Conservation (phyloP, 202 grass and related monocot species). For the Eragrostis tef region DNA sequence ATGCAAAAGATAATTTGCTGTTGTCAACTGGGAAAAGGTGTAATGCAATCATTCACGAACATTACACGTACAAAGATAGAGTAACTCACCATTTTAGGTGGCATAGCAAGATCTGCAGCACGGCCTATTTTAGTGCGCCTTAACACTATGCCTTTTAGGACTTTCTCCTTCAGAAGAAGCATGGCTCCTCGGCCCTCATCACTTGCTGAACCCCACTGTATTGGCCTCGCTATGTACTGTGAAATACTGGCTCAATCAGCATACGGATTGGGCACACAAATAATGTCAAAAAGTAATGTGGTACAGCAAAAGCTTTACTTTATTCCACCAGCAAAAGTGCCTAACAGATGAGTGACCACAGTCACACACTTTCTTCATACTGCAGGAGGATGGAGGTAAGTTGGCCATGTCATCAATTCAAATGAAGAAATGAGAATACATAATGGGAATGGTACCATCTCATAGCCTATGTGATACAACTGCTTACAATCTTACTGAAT, state of each 20-base stretch:
- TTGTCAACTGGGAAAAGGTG: not conserved
- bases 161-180: constrained; percentile 77
- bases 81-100: constrained; percentile 80
- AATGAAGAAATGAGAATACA: constrained; percentile 34
- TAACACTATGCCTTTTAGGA: constrained; percentile 87
- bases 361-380: constrained; percentile 66
- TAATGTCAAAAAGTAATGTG: constrained; percentile 7
- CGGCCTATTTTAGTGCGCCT: constrained; percentile 88
- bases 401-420: constrained; percentile 28
- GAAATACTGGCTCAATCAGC: constrained; percentile 45
- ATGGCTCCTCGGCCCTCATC: constrained; percentile 60
- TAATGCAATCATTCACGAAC: constrained; percentile 6
- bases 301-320: constrained; percentile 52
- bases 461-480: constrained; percentile 25
- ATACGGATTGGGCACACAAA: not conserved
- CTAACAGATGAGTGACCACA: constrained; percentile 88
- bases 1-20: constrained; percentile 36
- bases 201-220: constrained; percentile 55
- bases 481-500: constrained; percentile 17
- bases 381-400: constrained; percentile 41
- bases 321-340: constrained; percentile 99
- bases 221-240: constrained; percentile 77
- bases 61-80: constrained; percentile 32
- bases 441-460: constrained; percentile 18
- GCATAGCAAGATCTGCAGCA: constrained; percentile 94